A percentile compares a stretch with the other conserved stretches of the same genome.
Conservation (phyloP, 2,329 filamentous ascomycete genomes). For the Phialophora chinensis region DNA sequence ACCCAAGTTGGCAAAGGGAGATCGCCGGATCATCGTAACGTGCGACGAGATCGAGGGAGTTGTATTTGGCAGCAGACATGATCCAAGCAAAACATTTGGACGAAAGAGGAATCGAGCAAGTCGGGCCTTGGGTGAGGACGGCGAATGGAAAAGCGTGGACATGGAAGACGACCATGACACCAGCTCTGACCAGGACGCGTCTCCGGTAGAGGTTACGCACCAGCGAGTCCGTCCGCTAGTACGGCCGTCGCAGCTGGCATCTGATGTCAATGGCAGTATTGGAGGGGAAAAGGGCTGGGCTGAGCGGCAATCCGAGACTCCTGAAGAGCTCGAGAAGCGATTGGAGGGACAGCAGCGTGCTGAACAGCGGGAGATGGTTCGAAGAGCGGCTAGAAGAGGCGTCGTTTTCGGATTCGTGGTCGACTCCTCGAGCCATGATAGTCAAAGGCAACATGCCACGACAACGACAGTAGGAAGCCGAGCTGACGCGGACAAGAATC, state of each 20-base stretch:
- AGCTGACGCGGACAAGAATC: not conserved
- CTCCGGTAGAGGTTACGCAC: not conserved
- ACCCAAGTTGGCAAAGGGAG: conserved; percentile 52
- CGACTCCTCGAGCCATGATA: conserved; percentile 2
- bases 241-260: conserved; percentile 50
- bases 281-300: conserved; percentile 62
- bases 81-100: conserved; percentile 14
- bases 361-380: conserved; percentile 36
- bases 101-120: conserved; percentile 49
- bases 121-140: conserved; percentile 47
- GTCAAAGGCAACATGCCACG: not conserved
- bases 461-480: not conserved
- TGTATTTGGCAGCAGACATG: conserved; percentile 53
- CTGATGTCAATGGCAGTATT: conserved; percentile 63
- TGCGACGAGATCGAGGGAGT: conserved; percentile 58
- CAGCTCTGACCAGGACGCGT: conserved; percentile 1
- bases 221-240: conserved; percentile 41
- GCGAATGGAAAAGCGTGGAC: conserved; percentile 54
- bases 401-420: conserved; percentile 33
- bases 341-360: conserved; percentile 35
- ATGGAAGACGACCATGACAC: conserved; percentile 43
- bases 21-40: conserved; percentile 56
- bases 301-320: conserved; percentile 51
- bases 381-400: conserved; percentile 33
- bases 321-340: conserved; percentile 28